Conservation (phyloP, 2,329 filamentous ascomycete genomes). For the Madurella fahalii region DNA sequence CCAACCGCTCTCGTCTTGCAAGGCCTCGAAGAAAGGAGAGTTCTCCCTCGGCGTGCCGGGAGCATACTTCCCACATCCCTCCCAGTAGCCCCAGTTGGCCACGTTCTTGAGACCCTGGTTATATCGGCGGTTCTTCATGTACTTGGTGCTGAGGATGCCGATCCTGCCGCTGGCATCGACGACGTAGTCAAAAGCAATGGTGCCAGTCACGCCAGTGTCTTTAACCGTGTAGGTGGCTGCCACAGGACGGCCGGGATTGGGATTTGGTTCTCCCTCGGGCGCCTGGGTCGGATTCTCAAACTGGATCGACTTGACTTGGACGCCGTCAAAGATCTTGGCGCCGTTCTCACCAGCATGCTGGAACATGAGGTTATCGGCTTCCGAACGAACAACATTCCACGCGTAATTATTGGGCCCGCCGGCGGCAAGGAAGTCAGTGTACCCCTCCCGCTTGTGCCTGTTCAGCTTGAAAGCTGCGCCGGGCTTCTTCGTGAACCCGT, state of each 20-base stretch:
- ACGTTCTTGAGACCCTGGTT: conserved; percentile 47
- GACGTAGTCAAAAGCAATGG: conserved; percentile 43
- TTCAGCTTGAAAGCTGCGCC: conserved; percentile 40
- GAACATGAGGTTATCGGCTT: conserved; percentile 43
- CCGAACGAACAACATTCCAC: conserved; percentile 45
- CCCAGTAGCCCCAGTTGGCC: conserved; percentile 48
- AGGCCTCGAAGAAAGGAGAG: conserved; percentile 42
- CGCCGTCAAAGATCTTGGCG: conserved; percentile 39
- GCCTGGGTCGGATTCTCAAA: conserved; percentile 25
- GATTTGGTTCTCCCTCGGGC: not conserved
- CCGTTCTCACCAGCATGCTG: conserved; percentile 37
- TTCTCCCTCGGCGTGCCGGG: conserved; percentile 34
- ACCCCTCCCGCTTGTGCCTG: conserved; percentile 26
- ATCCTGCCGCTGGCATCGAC: conserved; percentile 45
- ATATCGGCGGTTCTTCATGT: conserved; percentile 43
- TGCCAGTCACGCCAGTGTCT: conserved; percentile 33
- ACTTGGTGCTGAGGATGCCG: conserved; percentile 45
- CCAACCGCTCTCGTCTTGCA: conserved; percentile 46
- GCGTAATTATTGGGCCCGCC: conserved; percentile 36
- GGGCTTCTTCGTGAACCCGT: conserved; percentile 39
- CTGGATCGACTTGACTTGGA: conserved; percentile 33
- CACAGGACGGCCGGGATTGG: conserved; percentile 31
- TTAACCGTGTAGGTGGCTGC: conserved; percentile 34
- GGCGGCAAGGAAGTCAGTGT: conserved; percentile 40
- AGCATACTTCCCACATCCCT: conserved; percentile 32